These are phyloP conservation scores for Cryptosporidium bovis DNA, from an alignment of 169 alveolate genomes.

Conservation along the genomic window DNA sequence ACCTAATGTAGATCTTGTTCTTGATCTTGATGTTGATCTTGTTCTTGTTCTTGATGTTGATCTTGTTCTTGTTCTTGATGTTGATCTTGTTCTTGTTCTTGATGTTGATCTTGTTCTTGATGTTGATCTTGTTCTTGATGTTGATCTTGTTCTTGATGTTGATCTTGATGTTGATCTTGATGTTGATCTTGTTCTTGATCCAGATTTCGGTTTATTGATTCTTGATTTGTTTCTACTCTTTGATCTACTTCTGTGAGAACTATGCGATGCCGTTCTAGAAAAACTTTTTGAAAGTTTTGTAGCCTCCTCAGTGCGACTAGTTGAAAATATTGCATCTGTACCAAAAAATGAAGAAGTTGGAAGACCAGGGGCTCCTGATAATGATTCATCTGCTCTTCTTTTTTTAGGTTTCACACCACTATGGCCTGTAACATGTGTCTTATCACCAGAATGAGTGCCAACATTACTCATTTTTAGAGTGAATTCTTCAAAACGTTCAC, in stretches of 20 bases:
- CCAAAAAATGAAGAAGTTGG: slow-evolving; percentile 5
- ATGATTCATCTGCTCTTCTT: slow-evolving; percentile 36
- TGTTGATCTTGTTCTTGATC: too few relatives aligned
- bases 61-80: not conserved
- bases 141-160: not conserved
- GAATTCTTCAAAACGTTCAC: too few relatives aligned
- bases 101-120: not conserved
- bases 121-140: not conserved
- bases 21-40: slow-evolving; percentile 14
- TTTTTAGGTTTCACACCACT: not conserved
- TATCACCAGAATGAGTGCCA: too few relatives aligned
- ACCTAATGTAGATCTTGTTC: slow-evolving; percentile 16
- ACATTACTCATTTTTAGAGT: too few relatives aligned
- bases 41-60: slow-evolving; percentile 17
- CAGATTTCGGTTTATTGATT: too few relatives aligned
- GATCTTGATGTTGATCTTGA: not conserved
- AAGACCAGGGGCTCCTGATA: not conserved
- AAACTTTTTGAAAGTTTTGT: too few relatives aligned
- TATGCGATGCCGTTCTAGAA: too few relatives aligned
- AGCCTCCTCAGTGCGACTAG: too few relatives aligned
- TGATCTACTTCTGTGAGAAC: too few relatives aligned
- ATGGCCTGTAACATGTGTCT: too few relatives aligned
- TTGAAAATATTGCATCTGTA: not conserved
- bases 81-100: not conserved
- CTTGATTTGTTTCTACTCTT: too few relatives aligned